These are phyloP conservation scores for Pluteus cervinus DNA, from an alignment of 768 basidiomycete species.

Conservation along the genomic window DNA sequence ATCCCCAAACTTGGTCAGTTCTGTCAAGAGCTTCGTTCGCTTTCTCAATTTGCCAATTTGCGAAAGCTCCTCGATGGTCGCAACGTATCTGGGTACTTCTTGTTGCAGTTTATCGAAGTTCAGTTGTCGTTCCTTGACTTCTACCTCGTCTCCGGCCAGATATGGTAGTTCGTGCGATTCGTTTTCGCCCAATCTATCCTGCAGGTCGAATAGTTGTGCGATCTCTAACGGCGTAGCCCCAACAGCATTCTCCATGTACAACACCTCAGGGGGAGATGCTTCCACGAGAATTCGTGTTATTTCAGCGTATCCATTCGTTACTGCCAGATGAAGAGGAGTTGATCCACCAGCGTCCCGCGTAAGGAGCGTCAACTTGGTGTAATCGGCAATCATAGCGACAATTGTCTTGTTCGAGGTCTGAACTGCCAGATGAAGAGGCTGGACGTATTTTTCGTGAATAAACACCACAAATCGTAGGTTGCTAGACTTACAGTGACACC, in stretches of 20 bases:
- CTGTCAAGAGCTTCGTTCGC: constrained; percentile 14
- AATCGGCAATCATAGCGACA: constrained; percentile 32
- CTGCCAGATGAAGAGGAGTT: constrained; percentile 46
- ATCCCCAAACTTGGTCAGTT: too few relatives aligned
- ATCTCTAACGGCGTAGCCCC: constrained; percentile 39
- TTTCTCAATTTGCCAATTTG: constrained; percentile 16
- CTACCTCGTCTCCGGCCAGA: too few relatives aligned
- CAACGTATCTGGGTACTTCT: constrained; percentile 6
- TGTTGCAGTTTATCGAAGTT: too few relatives aligned
- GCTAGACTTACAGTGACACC: constrained; percentile 34
- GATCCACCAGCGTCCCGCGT: constrained; percentile 41
- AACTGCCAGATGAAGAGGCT: constrained; percentile 53
- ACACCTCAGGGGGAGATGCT: constrained; percentile 25
- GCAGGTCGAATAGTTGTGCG: constrained; percentile 20
- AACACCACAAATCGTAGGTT: background rate
- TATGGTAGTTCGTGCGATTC: too few relatives aligned
- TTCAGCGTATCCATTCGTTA: constrained; percentile 22
- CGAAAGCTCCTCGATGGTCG: constrained; percentile 18
- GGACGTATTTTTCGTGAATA: constrained; percentile 2
- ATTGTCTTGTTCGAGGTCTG: constrained; percentile 22
- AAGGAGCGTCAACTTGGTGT: constrained; percentile 27
- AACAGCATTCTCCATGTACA: constrained; percentile 46
- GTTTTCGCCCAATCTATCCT: too few relatives aligned
- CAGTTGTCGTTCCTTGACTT: too few relatives aligned
- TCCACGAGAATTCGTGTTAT: constrained; percentile 34